Evolutionary conservation across 1,284 basidiomycete species (phyloP), one percentile per base, ranked within the genome.

Genomic region (Cronartium ribicola): DNA sequence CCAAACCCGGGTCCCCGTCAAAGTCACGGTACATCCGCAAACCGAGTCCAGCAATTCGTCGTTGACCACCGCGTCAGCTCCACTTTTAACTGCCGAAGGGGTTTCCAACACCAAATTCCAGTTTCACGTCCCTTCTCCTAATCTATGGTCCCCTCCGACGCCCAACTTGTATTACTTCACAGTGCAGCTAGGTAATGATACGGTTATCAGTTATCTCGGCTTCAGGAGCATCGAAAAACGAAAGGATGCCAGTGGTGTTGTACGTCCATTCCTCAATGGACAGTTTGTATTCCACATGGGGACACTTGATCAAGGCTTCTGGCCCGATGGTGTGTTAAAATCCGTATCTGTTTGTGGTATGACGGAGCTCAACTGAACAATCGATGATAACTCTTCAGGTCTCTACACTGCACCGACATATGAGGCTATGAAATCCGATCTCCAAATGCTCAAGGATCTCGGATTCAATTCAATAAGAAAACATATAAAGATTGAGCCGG

Each of bases 401-500:
- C 46, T 76, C n/a, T 55, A 76, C 51, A 76, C 75, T 17, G 69
- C 75, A 40, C 75, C 75, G 17, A 66, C 75, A 14, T 40, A 44
- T 40, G 64, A 76, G 48, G 75, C 67, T 14, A 76, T 76, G 75
- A 8, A 29, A 17, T 76, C 66, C 29, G 75, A 76, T 60, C 36
- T 76, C 13, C 37, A 60, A 46, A 55, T 64, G 36, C 41, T 76
- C 14, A 76, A 76, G 41, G 46, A 66, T 44, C 48, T 76, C 40
- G 75, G 75, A 22, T 76, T 76, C 62, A 76, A 76, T 55, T 46
- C 67, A 29, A 57, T 76, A 10, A 29, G 75, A 74, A 76, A 76
- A 44, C 75, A 76, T 43, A 72, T 76, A 22, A 76, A 76, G 57
- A 60, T 76, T 29, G 75, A 76, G 39, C 61, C 67, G 11, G 75